These are phyloP conservation scores for Suhomyces bokatorum DNA, from an alignment of 1,139 yeast genomes.

Conservation along the genomic window DNA sequence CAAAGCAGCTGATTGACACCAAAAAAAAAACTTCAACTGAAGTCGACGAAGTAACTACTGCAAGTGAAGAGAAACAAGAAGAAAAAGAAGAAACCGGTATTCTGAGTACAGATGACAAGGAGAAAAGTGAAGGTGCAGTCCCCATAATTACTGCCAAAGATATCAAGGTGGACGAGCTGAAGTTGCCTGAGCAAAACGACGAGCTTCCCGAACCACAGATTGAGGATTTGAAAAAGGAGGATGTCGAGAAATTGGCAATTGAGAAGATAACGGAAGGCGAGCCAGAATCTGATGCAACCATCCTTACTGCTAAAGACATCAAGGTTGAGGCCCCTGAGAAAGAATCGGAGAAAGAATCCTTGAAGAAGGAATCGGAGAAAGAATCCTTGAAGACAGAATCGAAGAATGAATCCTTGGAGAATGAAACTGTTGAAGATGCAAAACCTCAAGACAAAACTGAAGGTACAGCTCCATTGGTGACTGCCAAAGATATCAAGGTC, in stretches of 20 bases:
- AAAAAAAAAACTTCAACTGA: conserved; percentile 1
- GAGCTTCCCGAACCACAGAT: conserved; percentile 3
- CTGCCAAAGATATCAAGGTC: conserved; percentile 7
- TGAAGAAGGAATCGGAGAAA: background rate
- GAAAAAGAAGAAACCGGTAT: background rate
- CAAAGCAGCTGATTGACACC: background rate
- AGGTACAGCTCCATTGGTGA: conserved; percentile 7
- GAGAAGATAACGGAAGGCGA: conserved; percentile 4
- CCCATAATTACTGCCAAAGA: conserved; percentile 9
- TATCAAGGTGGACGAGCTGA: conserved; percentile 4
- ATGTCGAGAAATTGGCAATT: conserved; percentile 3
- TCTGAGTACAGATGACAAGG: background rate
- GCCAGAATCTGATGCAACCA: conserved; percentile 5
- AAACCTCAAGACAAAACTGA: conserved; percentile 5
- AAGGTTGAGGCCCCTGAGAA: background rate
- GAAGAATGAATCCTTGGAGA: background rate
- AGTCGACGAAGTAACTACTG: background rate
- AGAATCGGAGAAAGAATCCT: conserved; percentile 1
- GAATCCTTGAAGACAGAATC: background rate
- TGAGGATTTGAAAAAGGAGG: conserved; percentile 2
- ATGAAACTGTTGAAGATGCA: background rate
- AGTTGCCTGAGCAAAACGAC: conserved; percentile 5
- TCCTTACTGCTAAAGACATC: background rate
- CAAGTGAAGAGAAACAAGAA: background rate
- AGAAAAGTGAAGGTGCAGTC: conserved; percentile 5